A percentile compares a stretch with the other conserved stretches of the same genome.
phyloP scores from a whole-genome alignment of 257 asterid species.

The Solanum gracilifrons region DNA sequence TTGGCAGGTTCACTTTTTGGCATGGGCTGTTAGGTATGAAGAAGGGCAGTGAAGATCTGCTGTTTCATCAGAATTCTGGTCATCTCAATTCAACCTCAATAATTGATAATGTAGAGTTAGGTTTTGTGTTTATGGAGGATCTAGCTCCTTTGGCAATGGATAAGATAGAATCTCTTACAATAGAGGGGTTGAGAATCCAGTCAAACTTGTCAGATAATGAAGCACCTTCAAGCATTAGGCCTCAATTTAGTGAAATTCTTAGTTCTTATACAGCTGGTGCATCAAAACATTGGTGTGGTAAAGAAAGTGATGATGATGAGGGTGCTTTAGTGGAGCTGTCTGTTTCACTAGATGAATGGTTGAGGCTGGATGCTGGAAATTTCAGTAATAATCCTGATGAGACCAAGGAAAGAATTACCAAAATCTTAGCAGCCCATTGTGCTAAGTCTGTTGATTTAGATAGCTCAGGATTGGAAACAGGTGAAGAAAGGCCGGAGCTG shows the following conservation, averaged over 20 bases:
- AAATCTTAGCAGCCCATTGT: conserved; percentile 27
- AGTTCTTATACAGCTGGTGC: conserved; percentile 5
- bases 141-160: conserved; percentile 49
- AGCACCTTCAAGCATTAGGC: conserved; percentile 41
- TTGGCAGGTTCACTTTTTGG: conserved; percentile 22
- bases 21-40: conserved; percentile 3
- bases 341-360: conserved; percentile 51
- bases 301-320: neutral
- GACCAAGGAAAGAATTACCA: conserved; percentile 15
- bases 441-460: conserved; percentile 13
- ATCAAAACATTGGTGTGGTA: conserved; percentile 11
- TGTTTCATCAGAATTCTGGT: conserved; percentile 2
- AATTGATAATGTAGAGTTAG: conserved; percentile 21
- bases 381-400: conserved; percentile 12
- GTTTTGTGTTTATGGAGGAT: conserved; percentile 38
- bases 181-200: conserved; percentile 72
- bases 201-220: conserved; percentile 53
- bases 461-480: neutral
- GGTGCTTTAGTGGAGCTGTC: conserved; percentile 33
- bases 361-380: conserved; percentile 35
- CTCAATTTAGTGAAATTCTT: conserved; percentile 13
- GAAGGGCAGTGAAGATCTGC: conserved; percentile 3
- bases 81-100: conserved; percentile 13
- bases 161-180: conserved; percentile 49
- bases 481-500: neutral